Evolutionary conservation across 805 yeast genomes (phyloP).

Genomic region (Starmerella scarabaei): DNA sequence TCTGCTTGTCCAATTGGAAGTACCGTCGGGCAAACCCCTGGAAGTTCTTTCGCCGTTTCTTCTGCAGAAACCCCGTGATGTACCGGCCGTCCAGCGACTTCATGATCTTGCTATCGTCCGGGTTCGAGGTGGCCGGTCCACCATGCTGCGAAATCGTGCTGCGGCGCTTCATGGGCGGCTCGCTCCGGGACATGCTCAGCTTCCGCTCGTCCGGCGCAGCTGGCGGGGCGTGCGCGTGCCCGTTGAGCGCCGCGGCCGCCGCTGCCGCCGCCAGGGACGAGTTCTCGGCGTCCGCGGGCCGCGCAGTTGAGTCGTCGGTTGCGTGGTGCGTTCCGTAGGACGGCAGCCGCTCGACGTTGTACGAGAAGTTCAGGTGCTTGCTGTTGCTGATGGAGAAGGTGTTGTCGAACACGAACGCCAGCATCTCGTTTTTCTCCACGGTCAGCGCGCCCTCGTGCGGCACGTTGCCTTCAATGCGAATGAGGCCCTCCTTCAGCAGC

Average conservation of each 20-base stretch:
- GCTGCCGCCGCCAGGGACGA: background rate
- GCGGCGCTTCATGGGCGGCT: background rate
- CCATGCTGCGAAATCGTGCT: background rate
- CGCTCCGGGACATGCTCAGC: background rate
- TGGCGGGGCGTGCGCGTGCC: background rate
- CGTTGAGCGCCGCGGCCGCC: background rate
- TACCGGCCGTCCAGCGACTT: constrained; percentile 29
- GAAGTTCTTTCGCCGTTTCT: constrained; percentile 66
- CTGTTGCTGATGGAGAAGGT: constrained; percentile 76
- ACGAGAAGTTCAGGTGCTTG: constrained; percentile 59
- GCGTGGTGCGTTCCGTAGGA: background rate
- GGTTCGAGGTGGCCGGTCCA: background rate
- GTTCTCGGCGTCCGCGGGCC: background rate
- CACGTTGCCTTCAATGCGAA: constrained; percentile 47
- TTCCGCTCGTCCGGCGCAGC: background rate
- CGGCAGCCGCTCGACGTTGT: constrained; percentile 5
- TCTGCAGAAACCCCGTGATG: constrained; percentile 64
- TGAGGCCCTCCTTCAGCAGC: constrained; percentile 36
- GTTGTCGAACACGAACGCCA: constrained; percentile 85
- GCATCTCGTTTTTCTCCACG: constrained; percentile 44
- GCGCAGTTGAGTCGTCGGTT: background rate
- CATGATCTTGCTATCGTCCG: constrained; percentile 7
- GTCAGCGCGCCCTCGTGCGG: constrained; percentile 50
- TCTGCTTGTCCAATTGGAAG: constrained; percentile 68
- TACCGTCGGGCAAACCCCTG: constrained; percentile 82